phyloP scores from a whole-genome alignment of 2,329 filamentous ascomycete species.

The Trichophyton simii region DNA sequence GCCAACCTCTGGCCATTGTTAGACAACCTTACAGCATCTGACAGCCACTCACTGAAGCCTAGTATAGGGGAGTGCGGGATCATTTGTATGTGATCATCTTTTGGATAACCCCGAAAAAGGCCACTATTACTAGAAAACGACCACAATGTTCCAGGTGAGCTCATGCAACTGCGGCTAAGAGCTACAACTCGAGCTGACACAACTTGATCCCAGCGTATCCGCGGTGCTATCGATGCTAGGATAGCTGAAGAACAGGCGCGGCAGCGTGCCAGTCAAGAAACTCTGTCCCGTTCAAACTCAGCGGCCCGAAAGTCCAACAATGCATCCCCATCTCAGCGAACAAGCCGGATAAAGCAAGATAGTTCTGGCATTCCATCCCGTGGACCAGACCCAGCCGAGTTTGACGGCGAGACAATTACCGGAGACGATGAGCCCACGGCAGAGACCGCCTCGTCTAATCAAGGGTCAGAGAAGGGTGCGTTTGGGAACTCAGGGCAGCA shows the following conservation, averaged over 20 bases:
- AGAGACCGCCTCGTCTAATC: slow-evolving; percentile 45
- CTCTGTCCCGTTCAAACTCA: slow-evolving; percentile 34
- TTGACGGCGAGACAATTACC: slow-evolving; percentile 74
- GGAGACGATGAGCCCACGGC: slow-evolving; percentile 66
- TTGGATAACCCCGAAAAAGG: background rate
- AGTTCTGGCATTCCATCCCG: slow-evolving; percentile 34
- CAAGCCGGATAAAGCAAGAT: slow-evolving; percentile 18
- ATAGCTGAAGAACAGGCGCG: slow-evolving; percentile 88
- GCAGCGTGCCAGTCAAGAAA: slow-evolving; percentile 43
- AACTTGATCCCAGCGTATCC: slow-evolving; percentile 51
- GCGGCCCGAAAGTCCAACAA: slow-evolving; percentile 17
- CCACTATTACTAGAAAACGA: background rate
- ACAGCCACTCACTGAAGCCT: background rate
- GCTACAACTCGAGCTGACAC: background rate
- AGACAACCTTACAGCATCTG: background rate
- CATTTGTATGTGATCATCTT: background rate
- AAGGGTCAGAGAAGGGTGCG: slow-evolving; percentile 18
- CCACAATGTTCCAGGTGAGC: slow-evolving; percentile 5
- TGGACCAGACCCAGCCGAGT: slow-evolving; percentile 71
- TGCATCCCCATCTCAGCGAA: slow-evolving; percentile 17
- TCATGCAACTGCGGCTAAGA: background rate
- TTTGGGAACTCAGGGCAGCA: slow-evolving; percentile 13
- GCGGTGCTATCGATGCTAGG: slow-evolving; percentile 71
- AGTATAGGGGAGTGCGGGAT: background rate
- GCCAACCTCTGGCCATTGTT: background rate